These are phyloP conservation scores for Nepenthes alata DNA, from an alignment of 179 eudicot species.

Conservation along the genomic window DNA sequence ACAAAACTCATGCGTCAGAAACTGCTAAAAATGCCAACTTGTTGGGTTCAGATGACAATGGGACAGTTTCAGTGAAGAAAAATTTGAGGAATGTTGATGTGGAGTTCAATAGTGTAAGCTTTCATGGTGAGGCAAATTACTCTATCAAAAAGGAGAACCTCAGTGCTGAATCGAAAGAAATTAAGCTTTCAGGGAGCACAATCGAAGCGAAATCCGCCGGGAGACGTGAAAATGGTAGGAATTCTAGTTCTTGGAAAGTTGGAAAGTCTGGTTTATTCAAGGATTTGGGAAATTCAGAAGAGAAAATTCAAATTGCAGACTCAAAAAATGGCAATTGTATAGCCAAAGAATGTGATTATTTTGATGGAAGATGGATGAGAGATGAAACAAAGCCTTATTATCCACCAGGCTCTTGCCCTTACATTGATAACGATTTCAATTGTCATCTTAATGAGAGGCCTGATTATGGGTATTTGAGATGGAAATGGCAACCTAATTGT, in stretches of 20 bases:
- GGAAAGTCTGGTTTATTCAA: neutral
- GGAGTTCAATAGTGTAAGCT: constrained; percentile 29
- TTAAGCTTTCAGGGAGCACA: constrained; percentile 9
- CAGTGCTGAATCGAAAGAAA: constrained; percentile 1
- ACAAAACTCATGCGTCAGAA: neutral
- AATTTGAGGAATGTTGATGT: constrained; percentile 18
- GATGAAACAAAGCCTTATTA: constrained; percentile 58
- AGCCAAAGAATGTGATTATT: constrained; percentile 40
- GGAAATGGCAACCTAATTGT: constrained; percentile 68
- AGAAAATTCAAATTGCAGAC: neutral
- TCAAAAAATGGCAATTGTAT: neutral
- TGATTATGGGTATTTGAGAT: constrained; percentile 39
- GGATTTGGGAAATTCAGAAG: constrained; percentile 9
- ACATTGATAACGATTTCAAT: constrained; percentile 64
- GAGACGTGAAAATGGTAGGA: neutral
- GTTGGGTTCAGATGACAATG: constrained; percentile 5
- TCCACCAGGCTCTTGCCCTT: constrained; percentile 64
- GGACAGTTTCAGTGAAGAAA: constrained; percentile 7
- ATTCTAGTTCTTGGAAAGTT: constrained; percentile 5
- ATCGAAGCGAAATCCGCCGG: constrained; percentile 5
- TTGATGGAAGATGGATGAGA: constrained; percentile 70
- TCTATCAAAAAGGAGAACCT: neutral
- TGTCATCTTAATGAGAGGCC: constrained; percentile 59
- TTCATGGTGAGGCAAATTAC: constrained; percentile 5
- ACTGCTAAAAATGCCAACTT: neutral